Percentiles rank a stretch among this genome's conserved stretches.
Conservation (phyloP, 2,329 filamentous ascomycete species). For the Aspergillus pseudoviridinutans region DNA sequence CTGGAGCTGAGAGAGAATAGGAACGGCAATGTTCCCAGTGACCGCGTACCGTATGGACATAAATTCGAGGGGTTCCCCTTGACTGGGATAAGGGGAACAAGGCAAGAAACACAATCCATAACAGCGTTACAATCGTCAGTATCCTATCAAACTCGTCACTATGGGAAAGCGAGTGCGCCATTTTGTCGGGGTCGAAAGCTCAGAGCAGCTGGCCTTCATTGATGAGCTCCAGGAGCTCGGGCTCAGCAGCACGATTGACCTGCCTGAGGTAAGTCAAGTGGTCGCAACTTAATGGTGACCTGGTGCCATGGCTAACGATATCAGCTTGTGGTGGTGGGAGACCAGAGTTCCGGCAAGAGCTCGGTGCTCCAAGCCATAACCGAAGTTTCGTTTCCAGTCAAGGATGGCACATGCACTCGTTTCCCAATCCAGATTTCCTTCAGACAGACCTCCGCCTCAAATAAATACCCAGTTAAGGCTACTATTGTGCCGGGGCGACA, state of each 20-base stretch:
- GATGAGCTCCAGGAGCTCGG: constrained; percentile 15
- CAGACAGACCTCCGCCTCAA: not conserved
- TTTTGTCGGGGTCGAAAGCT: constrained; percentile 53
- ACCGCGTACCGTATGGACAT: no score
- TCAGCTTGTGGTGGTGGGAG: not conserved
- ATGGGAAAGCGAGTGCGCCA: constrained; percentile 7
- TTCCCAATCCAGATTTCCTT: constrained; percentile 7
- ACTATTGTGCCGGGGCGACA: not conserved
- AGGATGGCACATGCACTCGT: constrained; percentile 3
- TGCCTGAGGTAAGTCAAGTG: constrained; percentile 9
- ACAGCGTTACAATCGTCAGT: no score
- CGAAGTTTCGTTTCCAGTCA: constrained; percentile 2
- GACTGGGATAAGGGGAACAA: no score
- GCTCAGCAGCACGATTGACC: constrained; percentile 12
- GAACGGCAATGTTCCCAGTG: no score
- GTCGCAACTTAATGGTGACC: no score
- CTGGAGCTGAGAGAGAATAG: no score
- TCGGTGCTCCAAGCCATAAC: constrained; percentile 10
- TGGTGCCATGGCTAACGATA: no score
- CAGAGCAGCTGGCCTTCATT: constrained; percentile 16
- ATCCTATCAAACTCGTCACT: no score
- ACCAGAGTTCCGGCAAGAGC: constrained; percentile 9
- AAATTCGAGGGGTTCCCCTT: no score
- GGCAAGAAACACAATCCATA: no score
- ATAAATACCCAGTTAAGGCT: not conserved